Conservation (phyloP, 2,329 filamentous ascomycete species). For the Dryadomyces quercivorus region DNA sequence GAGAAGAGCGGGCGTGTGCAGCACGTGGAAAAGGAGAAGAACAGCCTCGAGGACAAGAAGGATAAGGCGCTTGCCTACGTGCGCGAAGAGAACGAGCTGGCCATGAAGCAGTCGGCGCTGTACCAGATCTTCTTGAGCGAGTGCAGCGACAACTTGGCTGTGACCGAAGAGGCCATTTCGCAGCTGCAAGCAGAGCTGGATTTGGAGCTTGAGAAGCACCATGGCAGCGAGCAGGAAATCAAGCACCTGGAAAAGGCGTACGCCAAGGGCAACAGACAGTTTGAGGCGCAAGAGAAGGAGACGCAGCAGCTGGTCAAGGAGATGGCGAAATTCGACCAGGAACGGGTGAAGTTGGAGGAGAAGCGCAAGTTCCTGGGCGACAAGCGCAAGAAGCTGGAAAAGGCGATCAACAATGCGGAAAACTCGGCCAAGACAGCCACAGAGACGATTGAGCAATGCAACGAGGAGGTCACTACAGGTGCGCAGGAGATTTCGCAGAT, state of each 20-base stretch:
- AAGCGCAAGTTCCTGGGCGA: slow-evolving; percentile 86
- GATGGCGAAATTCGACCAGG: slow-evolving; percentile 87
- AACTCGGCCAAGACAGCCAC: slow-evolving; percentile 62
- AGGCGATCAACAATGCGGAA: slow-evolving; percentile 67
- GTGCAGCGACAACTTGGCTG: slow-evolving; percentile 75
- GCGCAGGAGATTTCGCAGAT: slow-evolving; percentile 62
- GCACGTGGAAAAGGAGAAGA: slow-evolving; percentile 96
- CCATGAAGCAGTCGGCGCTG: slow-evolving; percentile 76
- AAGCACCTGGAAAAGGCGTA: slow-evolving; percentile 80
- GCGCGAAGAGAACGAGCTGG: slow-evolving; percentile 84
- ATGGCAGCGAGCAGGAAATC: slow-evolving; percentile 81
- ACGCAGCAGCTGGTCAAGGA: slow-evolving; percentile 72
- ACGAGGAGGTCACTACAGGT: slow-evolving; percentile 65
- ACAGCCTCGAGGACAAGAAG: slow-evolving; percentile 88
- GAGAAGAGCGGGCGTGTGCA: slow-evolving; percentile 94
- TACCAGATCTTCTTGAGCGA: slow-evolving; percentile 89
- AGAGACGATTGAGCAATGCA: slow-evolving; percentile 65
- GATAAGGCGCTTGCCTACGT: slow-evolving; percentile 84
- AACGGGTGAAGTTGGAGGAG: slow-evolving; percentile 93
- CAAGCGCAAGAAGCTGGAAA: slow-evolving; percentile 93
- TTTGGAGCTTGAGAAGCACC: slow-evolving; percentile 79
- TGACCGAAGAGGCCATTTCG: slow-evolving; percentile 80
- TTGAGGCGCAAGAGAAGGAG: slow-evolving; percentile 70
- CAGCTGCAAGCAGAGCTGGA: slow-evolving; percentile 83
- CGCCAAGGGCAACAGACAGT: slow-evolving; percentile 70